A percentile compares a stretch with the other conserved stretches of the same genome.
Evolutionary conservation across 179 eudicot species (phyloP).

Genomic region (Camellia oleifera): DNA sequence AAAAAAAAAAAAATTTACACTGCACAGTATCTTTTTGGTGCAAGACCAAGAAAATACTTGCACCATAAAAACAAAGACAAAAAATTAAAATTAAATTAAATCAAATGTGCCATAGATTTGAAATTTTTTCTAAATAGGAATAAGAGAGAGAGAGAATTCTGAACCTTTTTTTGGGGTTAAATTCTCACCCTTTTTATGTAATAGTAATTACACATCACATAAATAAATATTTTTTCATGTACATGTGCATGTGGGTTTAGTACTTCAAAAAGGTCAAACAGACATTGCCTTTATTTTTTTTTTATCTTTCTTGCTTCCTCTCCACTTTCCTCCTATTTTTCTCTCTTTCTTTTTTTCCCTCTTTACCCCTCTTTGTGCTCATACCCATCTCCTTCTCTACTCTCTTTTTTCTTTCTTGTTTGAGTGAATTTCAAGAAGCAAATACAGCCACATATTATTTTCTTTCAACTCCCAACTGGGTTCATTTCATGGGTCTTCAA

Average conservation of each 20-base stretch:
- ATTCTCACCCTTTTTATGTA: too few relatives aligned
- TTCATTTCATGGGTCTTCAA: slow-evolving; percentile 12
- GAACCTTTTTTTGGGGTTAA: too few relatives aligned
- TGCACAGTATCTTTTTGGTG: too few relatives aligned
- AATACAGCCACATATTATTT: background rate
- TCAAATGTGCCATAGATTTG: too few relatives aligned
- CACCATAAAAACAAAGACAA: too few relatives aligned
- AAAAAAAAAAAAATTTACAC: too few relatives aligned
- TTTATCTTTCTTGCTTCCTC: slow-evolving; percentile 27
- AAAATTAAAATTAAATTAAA: too few relatives aligned
- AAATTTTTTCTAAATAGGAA: too few relatives aligned
- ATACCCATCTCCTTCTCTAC: background rate
- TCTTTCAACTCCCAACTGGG: slow-evolving; percentile 3
- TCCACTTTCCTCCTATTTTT: slow-evolving; percentile 24
- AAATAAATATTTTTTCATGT: background rate
- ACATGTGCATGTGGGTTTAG: background rate
- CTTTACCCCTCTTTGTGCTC: background rate
- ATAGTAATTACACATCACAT: background rate
- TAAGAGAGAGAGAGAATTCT: too few relatives aligned
- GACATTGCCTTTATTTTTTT: slow-evolving; percentile 18
- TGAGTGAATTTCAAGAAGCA: slow-evolving; percentile 13
- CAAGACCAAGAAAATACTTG: too few relatives aligned
- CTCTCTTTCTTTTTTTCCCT: slow-evolving; percentile 12
- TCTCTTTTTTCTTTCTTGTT: background rate
- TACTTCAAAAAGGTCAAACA: slow-evolving; percentile 20